These are phyloP conservation scores for Alectoria sarmentosa DNA, from an alignment of 495 filamentous ascomycete species.

Conservation along the genomic window DNA sequence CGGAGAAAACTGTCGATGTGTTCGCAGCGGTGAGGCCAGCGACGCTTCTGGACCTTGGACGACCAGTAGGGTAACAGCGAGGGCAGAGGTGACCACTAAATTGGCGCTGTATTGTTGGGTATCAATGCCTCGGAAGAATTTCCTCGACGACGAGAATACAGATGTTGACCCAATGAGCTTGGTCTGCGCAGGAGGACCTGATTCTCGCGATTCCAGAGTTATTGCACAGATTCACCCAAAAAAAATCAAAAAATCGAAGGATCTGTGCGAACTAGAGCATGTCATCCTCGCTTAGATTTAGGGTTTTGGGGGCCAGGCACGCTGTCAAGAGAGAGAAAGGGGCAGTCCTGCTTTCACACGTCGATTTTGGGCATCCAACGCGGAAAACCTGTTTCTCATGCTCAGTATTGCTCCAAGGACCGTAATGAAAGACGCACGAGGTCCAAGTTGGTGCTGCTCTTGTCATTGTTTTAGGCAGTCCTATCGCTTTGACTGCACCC, in stretches of 20 bases:
- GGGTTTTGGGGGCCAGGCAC: neutral
- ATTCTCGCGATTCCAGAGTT: too few relatives aligned
- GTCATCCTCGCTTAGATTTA: slow-evolving; percentile 9
- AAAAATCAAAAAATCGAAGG: too few relatives aligned
- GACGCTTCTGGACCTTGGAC: neutral
- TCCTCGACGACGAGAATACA: neutral
- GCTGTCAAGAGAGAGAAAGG: too few relatives aligned
- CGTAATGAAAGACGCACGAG: neutral
- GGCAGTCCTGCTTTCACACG: neutral
- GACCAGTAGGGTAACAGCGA: neutral
- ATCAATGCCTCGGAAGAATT: neutral
- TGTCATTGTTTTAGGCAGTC: neutral
- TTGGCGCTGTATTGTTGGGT: slow-evolving; percentile 2
- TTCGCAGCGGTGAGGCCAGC: neutral
- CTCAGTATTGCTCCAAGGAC: neutral
- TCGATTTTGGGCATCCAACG: neutral
- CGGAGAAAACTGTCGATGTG: neutral
- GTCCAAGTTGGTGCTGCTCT: neutral
- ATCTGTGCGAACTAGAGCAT: slow-evolving; percentile 4
- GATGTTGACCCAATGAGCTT: neutral
- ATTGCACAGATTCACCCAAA: too few relatives aligned
- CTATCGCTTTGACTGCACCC: neutral
- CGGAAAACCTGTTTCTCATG: neutral
- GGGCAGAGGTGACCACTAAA: neutral
- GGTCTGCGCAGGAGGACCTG: too few relatives aligned